Percentiles rank a stretch among this genome's conserved stretches.
Evolutionary conservation across 179 eudicot species (phyloP).

Genomic region (Camellia oleifera): DNA sequence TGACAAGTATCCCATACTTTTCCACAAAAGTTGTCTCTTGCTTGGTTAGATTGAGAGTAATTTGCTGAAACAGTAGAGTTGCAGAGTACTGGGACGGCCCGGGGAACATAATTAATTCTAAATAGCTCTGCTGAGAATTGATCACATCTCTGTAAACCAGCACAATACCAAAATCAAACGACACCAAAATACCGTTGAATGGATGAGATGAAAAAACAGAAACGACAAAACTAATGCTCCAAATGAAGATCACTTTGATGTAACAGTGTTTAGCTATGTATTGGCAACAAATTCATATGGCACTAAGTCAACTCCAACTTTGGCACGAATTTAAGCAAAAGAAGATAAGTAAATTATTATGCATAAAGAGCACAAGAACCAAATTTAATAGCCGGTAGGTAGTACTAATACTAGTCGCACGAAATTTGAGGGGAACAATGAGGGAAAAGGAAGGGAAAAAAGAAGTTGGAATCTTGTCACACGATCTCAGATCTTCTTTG

Average conservation of each 20-base stretch:
- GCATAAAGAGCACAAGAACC: neutral
- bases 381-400: neutral
- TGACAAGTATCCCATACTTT: conserved; percentile 73
- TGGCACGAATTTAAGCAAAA: neutral
- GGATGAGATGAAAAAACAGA: neutral
- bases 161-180: neutral
- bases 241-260: neutral
- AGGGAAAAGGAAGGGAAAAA: neutral
- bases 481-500: neutral
- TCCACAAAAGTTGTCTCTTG: conserved; percentile 50
- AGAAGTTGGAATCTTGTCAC: neutral
- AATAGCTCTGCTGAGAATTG: conserved; percentile 69
- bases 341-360: neutral
- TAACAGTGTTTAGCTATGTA: neutral
- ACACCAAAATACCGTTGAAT: neutral
- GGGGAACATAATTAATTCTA: conserved; percentile 30
- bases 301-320: neutral
- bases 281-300: neutral
- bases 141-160: conserved; percentile 64
- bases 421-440: neutral
- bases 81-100: conserved; percentile 62
- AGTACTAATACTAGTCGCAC: too few species aligned
- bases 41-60: conserved; percentile 43
- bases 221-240: neutral
- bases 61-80: conserved; percentile 49